phyloP scores from a whole-genome alignment of 306 rosid species.

The Cyclanthera cordifolia region DNA sequence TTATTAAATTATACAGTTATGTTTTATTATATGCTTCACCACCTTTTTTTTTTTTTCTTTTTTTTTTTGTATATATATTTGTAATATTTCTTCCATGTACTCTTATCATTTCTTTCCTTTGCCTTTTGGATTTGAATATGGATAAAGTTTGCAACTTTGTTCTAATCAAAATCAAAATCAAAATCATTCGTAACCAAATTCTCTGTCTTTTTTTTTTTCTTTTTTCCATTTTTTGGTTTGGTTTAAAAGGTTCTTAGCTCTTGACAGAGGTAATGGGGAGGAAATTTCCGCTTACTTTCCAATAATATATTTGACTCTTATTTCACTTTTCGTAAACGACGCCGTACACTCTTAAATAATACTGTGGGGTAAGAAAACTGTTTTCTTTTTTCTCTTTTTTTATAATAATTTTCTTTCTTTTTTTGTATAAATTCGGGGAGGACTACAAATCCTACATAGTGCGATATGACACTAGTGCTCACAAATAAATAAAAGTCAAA shows the following conservation, averaged over 20 bases:
- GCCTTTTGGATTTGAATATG: background rate
- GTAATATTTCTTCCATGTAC: too few species aligned
- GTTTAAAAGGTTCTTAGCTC: background rate
- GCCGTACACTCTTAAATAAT: background rate
- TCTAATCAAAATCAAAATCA: background rate
- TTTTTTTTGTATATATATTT: too few species aligned
- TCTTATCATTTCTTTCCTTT: background rate
- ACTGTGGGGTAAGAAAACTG: too few species aligned
- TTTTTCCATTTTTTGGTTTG: background rate
- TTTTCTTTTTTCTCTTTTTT: too few species aligned
- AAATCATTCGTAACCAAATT: background rate
- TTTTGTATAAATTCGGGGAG: too few species aligned
- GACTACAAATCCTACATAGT: too few species aligned
- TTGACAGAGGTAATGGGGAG: background rate
- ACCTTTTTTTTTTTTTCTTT: background rate
- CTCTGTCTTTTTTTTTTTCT: background rate
- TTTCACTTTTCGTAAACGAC: background rate
- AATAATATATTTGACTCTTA: background rate
- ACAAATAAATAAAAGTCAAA: too few species aligned
- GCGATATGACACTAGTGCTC: too few species aligned
- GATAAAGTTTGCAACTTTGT: background rate
- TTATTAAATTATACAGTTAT: too few species aligned
- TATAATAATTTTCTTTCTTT: too few species aligned
- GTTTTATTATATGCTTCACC: too few species aligned
- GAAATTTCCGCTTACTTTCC: background rate